Conservation (phyloP, 2,329 filamentous ascomycete genomes). For the Thelonectria rubi region DNA sequence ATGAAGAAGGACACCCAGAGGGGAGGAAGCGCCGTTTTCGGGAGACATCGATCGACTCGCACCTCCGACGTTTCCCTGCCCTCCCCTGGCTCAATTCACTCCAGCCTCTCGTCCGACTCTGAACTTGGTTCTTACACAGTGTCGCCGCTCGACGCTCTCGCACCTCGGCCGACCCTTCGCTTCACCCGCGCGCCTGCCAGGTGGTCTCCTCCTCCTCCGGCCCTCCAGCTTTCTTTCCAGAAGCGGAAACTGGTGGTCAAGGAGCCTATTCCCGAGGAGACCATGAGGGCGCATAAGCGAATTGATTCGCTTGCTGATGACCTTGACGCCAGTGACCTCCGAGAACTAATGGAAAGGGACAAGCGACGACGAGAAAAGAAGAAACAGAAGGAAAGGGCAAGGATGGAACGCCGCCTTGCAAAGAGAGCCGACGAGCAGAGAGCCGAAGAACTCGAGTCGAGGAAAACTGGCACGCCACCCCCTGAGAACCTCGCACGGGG, state of each 20-base stretch:
- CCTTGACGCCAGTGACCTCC: conserved; percentile 82
- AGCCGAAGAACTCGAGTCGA: conserved; percentile 64
- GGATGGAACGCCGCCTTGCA: conserved; percentile 70
- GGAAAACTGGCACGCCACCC: conserved; percentile 59
- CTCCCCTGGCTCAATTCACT: conserved; percentile 76
- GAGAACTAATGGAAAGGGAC: conserved; percentile 91
- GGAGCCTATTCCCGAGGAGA: conserved; percentile 68
- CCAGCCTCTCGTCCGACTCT: conserved; percentile 77
- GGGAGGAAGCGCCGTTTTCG: conserved; percentile 62
- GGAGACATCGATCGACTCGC: conserved; percentile 66
- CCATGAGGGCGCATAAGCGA: conserved; percentile 67
- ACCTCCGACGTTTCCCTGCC: conserved; percentile 80
- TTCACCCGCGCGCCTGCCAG: conserved; percentile 73
- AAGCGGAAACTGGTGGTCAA: conserved; percentile 61
- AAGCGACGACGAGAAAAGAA: conserved; percentile 81
- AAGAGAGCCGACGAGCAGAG: conserved; percentile 73
- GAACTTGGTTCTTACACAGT: conserved; percentile 81
- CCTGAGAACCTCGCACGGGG: conserved; percentile 68
- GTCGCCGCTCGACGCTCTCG: conserved; percentile 80
- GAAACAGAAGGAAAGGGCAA: conserved; percentile 72
- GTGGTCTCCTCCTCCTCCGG: conserved; percentile 56
- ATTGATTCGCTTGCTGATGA: conserved; percentile 82
- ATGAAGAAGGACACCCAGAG: conserved; percentile 73
- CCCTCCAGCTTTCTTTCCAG: conserved; percentile 58
- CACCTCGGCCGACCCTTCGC: conserved; percentile 84